A percentile compares a stretch with the other conserved stretches of the same genome.
phyloP scores from a whole-genome alignment of 371 early-diverging fungal species.

The Nematocida sp. region DNA sequence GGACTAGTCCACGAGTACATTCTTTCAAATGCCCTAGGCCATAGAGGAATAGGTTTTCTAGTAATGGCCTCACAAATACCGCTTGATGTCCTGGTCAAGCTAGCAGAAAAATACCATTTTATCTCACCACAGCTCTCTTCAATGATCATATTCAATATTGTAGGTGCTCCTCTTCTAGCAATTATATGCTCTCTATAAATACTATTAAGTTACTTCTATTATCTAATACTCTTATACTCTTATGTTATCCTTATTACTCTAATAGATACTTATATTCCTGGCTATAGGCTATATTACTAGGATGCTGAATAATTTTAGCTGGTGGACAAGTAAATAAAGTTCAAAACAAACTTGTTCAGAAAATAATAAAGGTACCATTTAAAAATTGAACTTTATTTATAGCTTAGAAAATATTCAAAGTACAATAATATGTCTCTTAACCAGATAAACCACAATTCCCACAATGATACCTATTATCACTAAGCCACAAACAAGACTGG shows the following conservation, averaged over 20 bases:
- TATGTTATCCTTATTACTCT: too few relatives aligned
- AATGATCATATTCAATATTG: slow-evolving; percentile 20
- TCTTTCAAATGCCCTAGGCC: slow-evolving; percentile 69
- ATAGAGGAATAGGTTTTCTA: slow-evolving; percentile 73
- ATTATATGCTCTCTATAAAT: neutral
- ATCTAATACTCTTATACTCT: too few relatives aligned
- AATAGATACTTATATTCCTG: too few relatives aligned
- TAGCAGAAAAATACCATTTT: neutral
- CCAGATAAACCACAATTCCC: neutral
- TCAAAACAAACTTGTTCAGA: too few relatives aligned
- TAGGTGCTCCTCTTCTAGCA: slow-evolving; percentile 31
- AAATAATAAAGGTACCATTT: too few relatives aligned
- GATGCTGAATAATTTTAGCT: too few relatives aligned
- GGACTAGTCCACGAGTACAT: slow-evolving; percentile 80
- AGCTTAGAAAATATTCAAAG: neutral
- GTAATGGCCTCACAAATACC: slow-evolving; percentile 86
- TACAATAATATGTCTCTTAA: neutral
- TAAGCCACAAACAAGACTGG: too few relatives aligned
- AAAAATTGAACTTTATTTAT: neutral
- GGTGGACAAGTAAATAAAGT: too few relatives aligned
- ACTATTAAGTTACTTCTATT: too few relatives aligned
- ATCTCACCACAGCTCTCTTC: neutral
- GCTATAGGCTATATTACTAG: too few relatives aligned
- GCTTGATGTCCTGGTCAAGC: slow-evolving; percentile 68
- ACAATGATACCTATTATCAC: too few relatives aligned